Conservation (phyloP, 2,329 filamentous ascomycete species). For the Didymella segeticola region DNA sequence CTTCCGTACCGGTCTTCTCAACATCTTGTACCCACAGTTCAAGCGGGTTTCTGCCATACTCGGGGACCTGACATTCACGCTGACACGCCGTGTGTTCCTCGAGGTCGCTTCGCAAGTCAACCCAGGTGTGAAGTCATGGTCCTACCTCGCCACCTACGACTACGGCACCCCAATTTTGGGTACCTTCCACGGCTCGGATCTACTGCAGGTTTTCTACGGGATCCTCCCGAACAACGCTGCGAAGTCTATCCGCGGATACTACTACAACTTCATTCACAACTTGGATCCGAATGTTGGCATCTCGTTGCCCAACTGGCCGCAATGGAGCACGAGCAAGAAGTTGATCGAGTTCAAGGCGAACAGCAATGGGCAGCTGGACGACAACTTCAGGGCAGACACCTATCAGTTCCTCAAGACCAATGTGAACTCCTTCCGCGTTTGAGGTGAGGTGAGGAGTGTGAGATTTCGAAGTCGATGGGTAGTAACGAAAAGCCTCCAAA, state of each 20-base stretch:
- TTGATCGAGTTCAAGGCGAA: slow-evolving; percentile 59
- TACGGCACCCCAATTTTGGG: slow-evolving; percentile 75
- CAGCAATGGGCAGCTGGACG: slow-evolving; percentile 49
- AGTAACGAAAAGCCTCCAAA: neutral
- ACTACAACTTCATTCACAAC: slow-evolving; percentile 74
- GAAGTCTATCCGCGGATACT: slow-evolving; percentile 69
- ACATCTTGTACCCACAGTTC: slow-evolving; percentile 77
- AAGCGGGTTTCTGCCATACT: slow-evolving; percentile 78
- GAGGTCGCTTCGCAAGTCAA: slow-evolving; percentile 53
- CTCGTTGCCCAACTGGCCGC: slow-evolving; percentile 58
- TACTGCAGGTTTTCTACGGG: slow-evolving; percentile 73
- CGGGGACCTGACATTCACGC: slow-evolving; percentile 77
- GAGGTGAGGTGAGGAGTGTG: neutral
- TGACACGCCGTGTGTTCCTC: slow-evolving; percentile 72
- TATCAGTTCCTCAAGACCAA: slow-evolving; percentile 52
- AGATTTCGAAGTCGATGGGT: neutral
- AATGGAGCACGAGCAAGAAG: slow-evolving; percentile 59
- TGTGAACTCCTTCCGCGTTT: slow-evolving; percentile 15
- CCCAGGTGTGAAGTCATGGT: slow-evolving; percentile 71
- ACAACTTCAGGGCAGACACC: slow-evolving; percentile 57
- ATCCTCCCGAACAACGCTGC: slow-evolving; percentile 68
- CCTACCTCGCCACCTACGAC: slow-evolving; percentile 76
- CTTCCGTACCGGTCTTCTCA: slow-evolving; percentile 71
- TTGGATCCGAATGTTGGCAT: slow-evolving; percentile 70
- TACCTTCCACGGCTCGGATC: slow-evolving; percentile 75